A percentile compares a stretch with the other conserved stretches of the same genome.
These are phyloP conservation scores for Fusarium decemcellulare DNA, from an alignment of 2,329 filamentous ascomycete genomes.

Conservation along the genomic window DNA sequence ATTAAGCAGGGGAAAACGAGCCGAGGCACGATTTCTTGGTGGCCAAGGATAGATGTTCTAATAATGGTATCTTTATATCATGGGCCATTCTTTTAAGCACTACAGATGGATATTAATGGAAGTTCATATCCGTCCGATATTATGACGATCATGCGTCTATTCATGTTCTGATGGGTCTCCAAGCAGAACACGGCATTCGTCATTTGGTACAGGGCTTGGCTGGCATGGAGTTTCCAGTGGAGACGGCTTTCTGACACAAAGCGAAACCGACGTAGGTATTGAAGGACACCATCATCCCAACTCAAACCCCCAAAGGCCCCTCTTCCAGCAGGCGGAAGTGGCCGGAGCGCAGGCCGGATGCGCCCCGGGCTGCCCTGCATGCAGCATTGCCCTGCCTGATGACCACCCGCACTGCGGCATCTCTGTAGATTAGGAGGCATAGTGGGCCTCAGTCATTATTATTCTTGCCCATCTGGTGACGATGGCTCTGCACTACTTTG, in stretches of 20 bases:
- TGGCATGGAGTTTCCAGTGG: slow-evolving; percentile 11
- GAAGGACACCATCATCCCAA: slow-evolving; percentile 1
- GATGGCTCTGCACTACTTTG: slow-evolving; percentile 1
- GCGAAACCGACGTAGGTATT: not conserved
- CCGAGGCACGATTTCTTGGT: slow-evolving; percentile 1
- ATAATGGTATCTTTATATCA: slow-evolving; percentile 12
- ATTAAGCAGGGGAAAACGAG: slow-evolving; percentile 2
- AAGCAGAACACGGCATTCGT: slow-evolving; percentile 1
- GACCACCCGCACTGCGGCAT: slow-evolving; percentile 1
- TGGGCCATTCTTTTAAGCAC: slow-evolving; percentile 15
- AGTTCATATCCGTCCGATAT: slow-evolving; percentile 20
- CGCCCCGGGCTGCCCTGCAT: slow-evolving; percentile 9
- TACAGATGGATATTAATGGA: slow-evolving; percentile 23
- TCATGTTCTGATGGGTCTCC: slow-evolving; percentile 1
- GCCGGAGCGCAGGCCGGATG: slow-evolving; percentile 8
- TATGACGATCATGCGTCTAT: slow-evolving; percentile 33
- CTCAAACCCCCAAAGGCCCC: not conserved
- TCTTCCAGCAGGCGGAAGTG: slow-evolving; percentile 9
- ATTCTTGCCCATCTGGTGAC: not conserved
- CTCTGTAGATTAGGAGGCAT: slow-evolving; percentile 1
- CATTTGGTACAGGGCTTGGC: not conserved
- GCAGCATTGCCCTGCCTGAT: slow-evolving; percentile 6
- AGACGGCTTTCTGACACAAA: slow-evolving; percentile 18
- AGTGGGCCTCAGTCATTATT: slow-evolving; percentile 1
- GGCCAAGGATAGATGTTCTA: slow-evolving; percentile 4